A percentile compares a stretch with the other conserved stretches of the same genome.
Evolutionary conservation across 495 filamentous ascomycete genomes (phyloP).

Genomic region (Lophiotrema nucula): DNA sequence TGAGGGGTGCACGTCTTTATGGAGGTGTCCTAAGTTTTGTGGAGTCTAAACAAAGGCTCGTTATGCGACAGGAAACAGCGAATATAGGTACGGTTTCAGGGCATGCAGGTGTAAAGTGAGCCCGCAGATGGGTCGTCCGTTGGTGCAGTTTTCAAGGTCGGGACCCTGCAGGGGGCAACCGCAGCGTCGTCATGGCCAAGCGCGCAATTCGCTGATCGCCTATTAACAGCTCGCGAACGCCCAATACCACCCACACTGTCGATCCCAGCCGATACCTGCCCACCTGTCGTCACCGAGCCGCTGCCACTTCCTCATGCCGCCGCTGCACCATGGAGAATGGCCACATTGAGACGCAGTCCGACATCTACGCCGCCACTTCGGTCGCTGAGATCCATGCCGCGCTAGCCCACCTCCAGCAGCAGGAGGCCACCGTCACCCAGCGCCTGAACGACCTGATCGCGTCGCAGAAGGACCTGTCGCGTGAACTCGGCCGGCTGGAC

Average conservation of each 20-base stretch:
- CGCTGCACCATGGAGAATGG: conserved; percentile 13
- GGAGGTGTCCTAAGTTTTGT: too few relatives aligned
- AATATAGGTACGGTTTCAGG: too few relatives aligned
- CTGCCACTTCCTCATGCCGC: background rate
- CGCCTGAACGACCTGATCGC: conserved; percentile 73
- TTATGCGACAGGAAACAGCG: too few relatives aligned
- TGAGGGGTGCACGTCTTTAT: too few relatives aligned
- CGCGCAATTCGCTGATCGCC: too few relatives aligned
- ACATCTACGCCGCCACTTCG: conserved; percentile 68
- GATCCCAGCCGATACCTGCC: background rate
- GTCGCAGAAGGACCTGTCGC: conserved; percentile 78
- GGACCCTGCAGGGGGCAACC: background rate
- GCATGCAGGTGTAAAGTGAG: too few relatives aligned
- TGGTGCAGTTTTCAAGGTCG: too few relatives aligned
- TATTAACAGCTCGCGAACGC: background rate
- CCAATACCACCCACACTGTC: background rate
- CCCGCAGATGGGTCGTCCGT: too few relatives aligned
- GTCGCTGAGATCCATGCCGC: conserved; percentile 75
- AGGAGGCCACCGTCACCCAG: conserved; percentile 70
- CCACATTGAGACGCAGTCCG: conserved; percentile 23
- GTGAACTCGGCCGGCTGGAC: conserved; percentile 83
- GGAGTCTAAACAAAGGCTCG: too few relatives aligned
- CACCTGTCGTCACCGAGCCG: background rate
- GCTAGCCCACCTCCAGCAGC: conserved; percentile 68
- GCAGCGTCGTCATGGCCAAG: conserved; percentile 23